Evolutionary conservation across 305 asterid genomes (phyloP).

Genomic region (Fraxinus sp.): DNA sequence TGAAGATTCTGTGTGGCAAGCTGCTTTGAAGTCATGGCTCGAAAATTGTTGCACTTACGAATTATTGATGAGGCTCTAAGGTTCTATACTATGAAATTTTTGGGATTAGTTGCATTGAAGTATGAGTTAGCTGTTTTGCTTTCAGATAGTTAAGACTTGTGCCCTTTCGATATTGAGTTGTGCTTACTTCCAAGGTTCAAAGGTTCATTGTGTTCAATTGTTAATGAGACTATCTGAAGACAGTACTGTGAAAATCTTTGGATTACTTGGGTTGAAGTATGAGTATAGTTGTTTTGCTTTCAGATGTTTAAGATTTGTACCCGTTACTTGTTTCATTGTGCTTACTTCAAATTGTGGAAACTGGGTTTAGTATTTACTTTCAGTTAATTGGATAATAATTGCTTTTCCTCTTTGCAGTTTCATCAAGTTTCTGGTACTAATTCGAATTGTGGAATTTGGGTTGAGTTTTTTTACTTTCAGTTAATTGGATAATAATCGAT

Average conservation of each 20-base stretch:
- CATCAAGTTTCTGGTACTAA: neutral
- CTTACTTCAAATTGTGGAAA: neutral
- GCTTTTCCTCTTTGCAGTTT: neutral
- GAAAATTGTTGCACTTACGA: neutral
- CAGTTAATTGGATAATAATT: neutral
- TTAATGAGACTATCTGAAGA: neutral
- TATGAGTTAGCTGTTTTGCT: neutral
- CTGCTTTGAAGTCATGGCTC: neutral
- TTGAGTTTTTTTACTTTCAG: slow-evolving; percentile 9
- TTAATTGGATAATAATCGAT: neutral
- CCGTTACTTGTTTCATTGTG: neutral
- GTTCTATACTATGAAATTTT: neutral
- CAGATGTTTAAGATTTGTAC: neutral
- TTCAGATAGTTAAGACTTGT: neutral
- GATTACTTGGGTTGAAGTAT: neutral
- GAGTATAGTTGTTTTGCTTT: neutral
- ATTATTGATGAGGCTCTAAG: slow-evolving; percentile 1
- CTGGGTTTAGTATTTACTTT: slow-evolving; percentile 9
- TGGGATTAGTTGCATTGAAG: neutral
- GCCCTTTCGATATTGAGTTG: neutral
- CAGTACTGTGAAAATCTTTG: neutral
- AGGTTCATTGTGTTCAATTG: neutral
- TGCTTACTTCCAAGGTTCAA: neutral
- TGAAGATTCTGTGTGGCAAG: neutral
- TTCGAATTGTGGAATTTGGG: neutral